Evolutionary conservation across 805 yeast species (phyloP), one percentile per base, ranked within the genome.

Genomic region (Lipomyces oligophaga): DNA sequence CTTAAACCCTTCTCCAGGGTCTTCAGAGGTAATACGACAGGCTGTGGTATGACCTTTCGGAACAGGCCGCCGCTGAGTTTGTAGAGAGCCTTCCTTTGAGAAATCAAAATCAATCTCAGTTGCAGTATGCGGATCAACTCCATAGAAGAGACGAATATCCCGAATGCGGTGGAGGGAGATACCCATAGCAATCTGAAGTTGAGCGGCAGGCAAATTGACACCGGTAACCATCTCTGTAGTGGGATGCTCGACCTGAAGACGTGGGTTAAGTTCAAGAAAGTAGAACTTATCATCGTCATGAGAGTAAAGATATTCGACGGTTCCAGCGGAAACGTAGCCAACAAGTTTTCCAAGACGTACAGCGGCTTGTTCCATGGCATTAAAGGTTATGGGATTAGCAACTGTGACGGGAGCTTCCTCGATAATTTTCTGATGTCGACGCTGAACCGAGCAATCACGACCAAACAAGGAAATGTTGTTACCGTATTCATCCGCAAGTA

Each of bases 151-250:
- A 67, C 99, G 80, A 63, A 93, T 94, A 66, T 93, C 98, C 61
- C 83, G 79, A 60, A 93, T 84, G 71, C 95, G 79, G 69, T 93
- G 94, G 76, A 93, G 81, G 57, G 98, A 97, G 51, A 93, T 79
- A 78, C 99, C 99, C 99, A 93, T 93, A 55, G 98, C 97, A 69
- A 93, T 86, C 72, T 93, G 98, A 58, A 93, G 79, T 73, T 93
- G 98, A 31, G 99, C 96, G 48, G 97, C 95, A 24, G 99, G 99
- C 66, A 93, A 76, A 65, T 93, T 94, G 44, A 93, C 97, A 58
- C 98, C 98, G 20, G 95, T 83, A 47, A 88, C 98, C 99, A 93
- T 93, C 73, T 93, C 99, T 33, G 98, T 93, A 36, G 98, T 93
- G 63, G 99, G 99, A 76, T 93, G 99, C 77, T 93, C 99, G 50